These are phyloP conservation scores for Mycena vulgaris DNA, from an alignment of 768 basidiomycete genomes.

Conservation along the genomic window DNA sequence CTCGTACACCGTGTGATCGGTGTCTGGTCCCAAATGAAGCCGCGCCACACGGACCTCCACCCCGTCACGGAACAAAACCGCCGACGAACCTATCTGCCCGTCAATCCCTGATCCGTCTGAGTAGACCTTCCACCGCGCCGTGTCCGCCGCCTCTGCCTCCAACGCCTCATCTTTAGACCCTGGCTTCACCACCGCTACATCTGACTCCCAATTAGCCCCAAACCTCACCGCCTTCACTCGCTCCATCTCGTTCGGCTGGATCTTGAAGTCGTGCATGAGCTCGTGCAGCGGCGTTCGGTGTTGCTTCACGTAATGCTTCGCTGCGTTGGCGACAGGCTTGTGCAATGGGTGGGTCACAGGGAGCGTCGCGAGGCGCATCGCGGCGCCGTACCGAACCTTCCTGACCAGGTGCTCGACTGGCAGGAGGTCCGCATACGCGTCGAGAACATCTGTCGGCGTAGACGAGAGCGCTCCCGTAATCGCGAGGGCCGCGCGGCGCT, in stretches of 20 bases:
- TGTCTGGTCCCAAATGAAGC: not conserved
- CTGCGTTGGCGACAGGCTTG: too few relatives aligned
- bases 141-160: not conserved
- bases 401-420: conserved; percentile 10
- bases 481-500: conserved; percentile 36
- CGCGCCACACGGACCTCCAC: not conserved
- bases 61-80: conserved; percentile 27
- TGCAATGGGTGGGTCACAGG: too few relatives aligned
- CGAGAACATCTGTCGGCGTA: conserved; percentile 33
- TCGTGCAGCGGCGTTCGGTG: too few relatives aligned
- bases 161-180: conserved; percentile 20
- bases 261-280: too few relatives aligned
- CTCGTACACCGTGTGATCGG: conserved; percentile 45
- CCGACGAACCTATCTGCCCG: conserved; percentile 39
- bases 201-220: too few relatives aligned
- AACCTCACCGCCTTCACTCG: too few relatives aligned
- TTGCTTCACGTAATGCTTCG: too few relatives aligned
- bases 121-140: conserved; percentile 24
- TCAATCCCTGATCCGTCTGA: conserved; percentile 39
- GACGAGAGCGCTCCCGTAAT: conserved; percentile 38
- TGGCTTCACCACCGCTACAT: not conserved
- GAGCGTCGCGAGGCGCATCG: not conserved
- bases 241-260: too few relatives aligned
- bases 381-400: not conserved
- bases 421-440: conserved; percentile 4